Conservation (phyloP, 495 filamentous ascomycete species). For the Trichoderma asperelloides region DNA sequence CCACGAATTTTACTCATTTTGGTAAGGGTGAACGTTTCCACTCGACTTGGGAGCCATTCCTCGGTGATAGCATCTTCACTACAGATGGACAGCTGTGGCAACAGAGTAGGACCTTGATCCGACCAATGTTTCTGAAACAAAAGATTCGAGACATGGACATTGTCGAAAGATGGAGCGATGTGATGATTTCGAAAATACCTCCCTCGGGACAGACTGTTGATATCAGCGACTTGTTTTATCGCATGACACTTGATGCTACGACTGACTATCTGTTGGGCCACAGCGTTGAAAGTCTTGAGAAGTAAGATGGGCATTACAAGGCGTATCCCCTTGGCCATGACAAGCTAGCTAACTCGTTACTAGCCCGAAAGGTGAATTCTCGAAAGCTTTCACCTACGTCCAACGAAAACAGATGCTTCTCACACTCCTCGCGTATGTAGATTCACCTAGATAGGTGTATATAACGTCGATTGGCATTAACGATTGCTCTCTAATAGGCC, state of each 20-base stretch:
- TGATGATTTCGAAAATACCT: constrained; percentile 32
- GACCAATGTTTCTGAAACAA: constrained; percentile 51
- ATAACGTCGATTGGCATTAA: background rate
- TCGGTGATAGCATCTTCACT: constrained; percentile 51
- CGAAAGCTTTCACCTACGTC: constrained; percentile 43
- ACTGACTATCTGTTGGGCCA: constrained; percentile 51
- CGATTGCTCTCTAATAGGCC: constrained; percentile 21
- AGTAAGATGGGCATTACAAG: constrained; percentile 19
- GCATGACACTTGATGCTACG: constrained; percentile 48
- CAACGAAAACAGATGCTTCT: constrained; percentile 40
- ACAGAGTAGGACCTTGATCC: constrained; percentile 41
- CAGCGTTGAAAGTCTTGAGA: constrained; percentile 42
- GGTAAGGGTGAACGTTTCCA: constrained; percentile 46
- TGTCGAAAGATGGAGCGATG: constrained; percentile 40
- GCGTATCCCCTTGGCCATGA: background rate
- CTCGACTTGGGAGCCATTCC: constrained; percentile 42
- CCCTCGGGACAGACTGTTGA: constrained; percentile 35
- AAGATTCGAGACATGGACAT: constrained; percentile 35
- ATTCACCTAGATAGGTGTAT: background rate
- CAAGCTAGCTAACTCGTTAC: constrained; percentile 3
- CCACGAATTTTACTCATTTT: constrained; percentile 47
- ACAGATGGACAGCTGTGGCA: constrained; percentile 49
- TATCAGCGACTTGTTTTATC: constrained; percentile 44
- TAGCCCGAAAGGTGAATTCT: constrained; percentile 38
- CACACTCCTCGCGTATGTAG: constrained; percentile 27